These are phyloP conservation scores for Trichosporon ovoides DNA, from an alignment of 1,284 basidiomycete species.

Conservation along the genomic window DNA sequence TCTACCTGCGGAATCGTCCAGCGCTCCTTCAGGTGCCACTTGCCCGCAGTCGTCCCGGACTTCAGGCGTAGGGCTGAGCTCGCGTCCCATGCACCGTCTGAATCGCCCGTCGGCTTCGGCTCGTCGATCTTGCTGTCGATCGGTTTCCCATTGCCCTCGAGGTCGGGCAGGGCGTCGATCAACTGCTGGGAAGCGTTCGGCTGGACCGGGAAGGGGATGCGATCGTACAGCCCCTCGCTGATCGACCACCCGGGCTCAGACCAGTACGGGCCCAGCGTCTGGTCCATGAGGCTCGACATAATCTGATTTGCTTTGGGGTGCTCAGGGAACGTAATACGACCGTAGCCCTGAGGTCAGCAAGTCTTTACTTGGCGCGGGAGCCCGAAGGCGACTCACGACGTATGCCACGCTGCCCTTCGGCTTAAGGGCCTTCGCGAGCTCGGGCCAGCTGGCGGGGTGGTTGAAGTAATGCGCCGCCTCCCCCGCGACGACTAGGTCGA, in stretches of 20 bases:
- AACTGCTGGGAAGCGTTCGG: neutral
- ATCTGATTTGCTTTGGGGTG: conserved; percentile 59
- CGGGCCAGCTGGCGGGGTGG: conserved; percentile 65
- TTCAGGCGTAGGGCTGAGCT: conserved; percentile 24
- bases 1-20: conserved; percentile 63
- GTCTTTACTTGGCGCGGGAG: neutral
- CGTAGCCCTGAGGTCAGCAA: conserved; percentile 59
- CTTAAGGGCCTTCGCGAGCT: conserved; percentile 60
- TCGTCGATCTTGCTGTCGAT: conserved; percentile 10
- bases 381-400: conserved; percentile 55
- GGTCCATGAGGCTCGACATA: conserved; percentile 49
- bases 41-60: conserved; percentile 31
- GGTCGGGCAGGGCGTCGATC: conserved; percentile 47
- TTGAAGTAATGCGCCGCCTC: conserved; percentile 86
- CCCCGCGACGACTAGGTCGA: conserved; percentile 69
- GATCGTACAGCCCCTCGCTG: conserved; percentile 63
- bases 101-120: conserved; percentile 19
- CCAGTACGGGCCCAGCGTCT: conserved; percentile 8
- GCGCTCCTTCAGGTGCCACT: conserved; percentile 58
- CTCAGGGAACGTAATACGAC: conserved; percentile 64
- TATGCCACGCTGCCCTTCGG: conserved; percentile 66
- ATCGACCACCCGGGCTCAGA: conserved; percentile 60
- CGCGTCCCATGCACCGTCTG: conserved; percentile 22
- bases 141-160: conserved; percentile 50
- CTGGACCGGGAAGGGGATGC: conserved; percentile 58